Base-by-base conservation (phyloP, 192 early-diverging fungal genomes). In the Coemansia sp. region DNA sequence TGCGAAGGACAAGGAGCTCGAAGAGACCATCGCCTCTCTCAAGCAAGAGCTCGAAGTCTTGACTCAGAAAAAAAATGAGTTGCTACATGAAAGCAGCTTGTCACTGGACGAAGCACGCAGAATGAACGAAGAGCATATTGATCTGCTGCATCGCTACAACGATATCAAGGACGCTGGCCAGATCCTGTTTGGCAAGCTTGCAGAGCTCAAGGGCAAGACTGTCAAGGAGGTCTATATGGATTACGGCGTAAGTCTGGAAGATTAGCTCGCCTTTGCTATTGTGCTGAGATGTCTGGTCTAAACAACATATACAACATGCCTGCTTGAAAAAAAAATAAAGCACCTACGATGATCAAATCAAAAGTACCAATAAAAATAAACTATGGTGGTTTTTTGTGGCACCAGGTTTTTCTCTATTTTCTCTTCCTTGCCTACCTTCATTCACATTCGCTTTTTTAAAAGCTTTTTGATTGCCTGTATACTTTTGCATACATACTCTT, bases 161-260 rank as follows among this genome's bases (percentile, higher is more conserved):
- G 73, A 76, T 39, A 76, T 76, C 36, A 81, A 81, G 51, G 78
- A 81, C 42, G 73, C 73, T 5, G 79, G 69, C 0, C 79, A 81
- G 66, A 65, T 72, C 12, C 61, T 81, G 71, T 81, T 81, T 65
- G 79, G 79, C 22, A 81, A 81, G 65, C 68, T 81, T 36, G 79
- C 79, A 7, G 73, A 81, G 49, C 71, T 81, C 0, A 67, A 69
- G 42, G 79, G 73, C 40, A 81, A 76, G 46, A 73, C 71, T 3
- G 71, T 82, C 74, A 82, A 82, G 56, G 79, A 76, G 0, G 49
- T 82, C 1, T 76, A 82, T 60, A 41, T 43, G 9, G 74, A 76
- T 16, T 76, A 82, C 47, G 47, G 65, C 19, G 71, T 82, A 3
- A 61, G 65, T 12, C 47, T 72, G 1, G 21, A 49, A 1, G 79